Percentiles rank a stretch among this genome's conserved stretches.
Evolutionary conservation across 2,329 filamentous ascomycete species (phyloP).

Genomic region (Monilinia vaccinii-corymbosi): DNA sequence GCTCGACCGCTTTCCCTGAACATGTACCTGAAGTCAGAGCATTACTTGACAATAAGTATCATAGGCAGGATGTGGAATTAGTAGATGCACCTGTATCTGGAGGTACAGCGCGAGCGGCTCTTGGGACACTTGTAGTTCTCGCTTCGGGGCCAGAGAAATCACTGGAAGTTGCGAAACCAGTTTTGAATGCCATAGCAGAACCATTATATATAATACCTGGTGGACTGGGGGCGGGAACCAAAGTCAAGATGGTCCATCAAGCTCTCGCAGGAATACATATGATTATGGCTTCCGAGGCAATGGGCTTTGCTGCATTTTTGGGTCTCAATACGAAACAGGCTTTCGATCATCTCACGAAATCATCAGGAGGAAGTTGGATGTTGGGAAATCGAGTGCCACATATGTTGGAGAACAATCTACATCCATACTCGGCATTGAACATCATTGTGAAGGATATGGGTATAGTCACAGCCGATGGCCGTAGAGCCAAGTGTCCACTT

Average conservation of each 20-base stretch:
- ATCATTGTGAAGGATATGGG: constrained; percentile 31
- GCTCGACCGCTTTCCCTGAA: constrained; percentile 60
- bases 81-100: constrained; percentile 68
- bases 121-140: constrained; percentile 70
- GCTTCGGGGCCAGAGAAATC: constrained; percentile 45
- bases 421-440: constrained; percentile 30
- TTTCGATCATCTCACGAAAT: constrained; percentile 31
- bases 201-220: constrained; percentile 50
- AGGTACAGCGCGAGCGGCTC: constrained; percentile 56
- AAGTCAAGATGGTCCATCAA: constrained; percentile 45
- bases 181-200: constrained; percentile 37
- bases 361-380: constrained; percentile 37
- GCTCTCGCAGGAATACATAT: constrained; percentile 52
- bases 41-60: constrained; percentile 43
- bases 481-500: constrained; percentile 29
- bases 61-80: constrained; percentile 55
- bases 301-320: constrained; percentile 48
- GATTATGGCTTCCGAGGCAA: constrained; percentile 47
- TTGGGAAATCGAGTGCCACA: constrained; percentile 47
- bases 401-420: constrained; percentile 43
- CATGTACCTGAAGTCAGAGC: constrained; percentile 53
- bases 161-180: constrained; percentile 15
- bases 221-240: constrained; percentile 49
- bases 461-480: constrained; percentile 28
- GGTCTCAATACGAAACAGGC: constrained; percentile 39